Percentiles rank a stretch among this genome's conserved stretches.
Evolutionary conservation across 345 rosid genomes (phyloP).

Genomic region (Citrus reticulata): DNA sequence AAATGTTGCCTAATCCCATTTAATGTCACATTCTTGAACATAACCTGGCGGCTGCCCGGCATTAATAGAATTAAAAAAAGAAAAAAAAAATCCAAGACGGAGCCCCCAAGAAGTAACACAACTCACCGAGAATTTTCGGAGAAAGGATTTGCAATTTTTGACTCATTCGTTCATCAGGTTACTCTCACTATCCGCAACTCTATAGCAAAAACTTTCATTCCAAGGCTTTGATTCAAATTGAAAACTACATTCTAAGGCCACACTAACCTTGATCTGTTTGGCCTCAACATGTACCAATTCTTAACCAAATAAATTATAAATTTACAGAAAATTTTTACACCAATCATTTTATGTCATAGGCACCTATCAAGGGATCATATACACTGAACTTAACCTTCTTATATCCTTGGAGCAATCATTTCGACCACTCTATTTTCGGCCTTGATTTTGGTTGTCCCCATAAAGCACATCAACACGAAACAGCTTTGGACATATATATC

Average conservation of each 20-base stretch:
- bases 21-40: not conserved
- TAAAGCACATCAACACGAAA: conserved; percentile 5
- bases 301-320: conserved; percentile 9
- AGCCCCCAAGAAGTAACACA: not conserved
- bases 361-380: conserved; percentile 14
- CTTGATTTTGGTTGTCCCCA: not conserved
- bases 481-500: conserved; percentile 8
- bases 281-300: conserved; percentile 9
- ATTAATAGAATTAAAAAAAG: not conserved
- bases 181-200: not conserved
- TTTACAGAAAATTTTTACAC: conserved; percentile 32
- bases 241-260: conserved; percentile 5
- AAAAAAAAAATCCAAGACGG: not conserved
- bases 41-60: not conserved
- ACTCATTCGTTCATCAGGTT: not conserved
- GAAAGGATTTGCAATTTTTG: too few relatives aligned
- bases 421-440: not conserved
- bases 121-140: not conserved
- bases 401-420: conserved; percentile 5
- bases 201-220: conserved; percentile 1
- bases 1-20: not conserved
- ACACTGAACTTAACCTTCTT: conserved; percentile 12
- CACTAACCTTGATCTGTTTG: not conserved
- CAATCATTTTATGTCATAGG: conserved; percentile 9
- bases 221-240: conserved; percentile 1